phyloP scores from a whole-genome alignment of 1,139 yeast species.

The Candida tropicalis region DNA sequence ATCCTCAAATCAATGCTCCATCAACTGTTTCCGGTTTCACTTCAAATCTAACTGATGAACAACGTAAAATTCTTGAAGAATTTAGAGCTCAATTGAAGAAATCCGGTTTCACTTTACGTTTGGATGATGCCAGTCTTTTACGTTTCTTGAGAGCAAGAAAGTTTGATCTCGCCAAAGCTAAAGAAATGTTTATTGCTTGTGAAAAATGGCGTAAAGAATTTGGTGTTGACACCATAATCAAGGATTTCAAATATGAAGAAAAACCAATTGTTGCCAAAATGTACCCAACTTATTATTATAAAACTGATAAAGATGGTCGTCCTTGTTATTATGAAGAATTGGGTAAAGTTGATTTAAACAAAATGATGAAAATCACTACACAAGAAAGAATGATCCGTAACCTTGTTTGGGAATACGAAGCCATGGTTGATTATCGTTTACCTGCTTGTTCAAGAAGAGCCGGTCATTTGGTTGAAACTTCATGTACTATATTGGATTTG shows the following conservation, averaged over 20 bases:
- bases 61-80: constrained; percentile 58
- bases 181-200: constrained; percentile 81
- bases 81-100: constrained; percentile 60
- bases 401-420: constrained; percentile 96
- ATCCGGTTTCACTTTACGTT: constrained; percentile 69
- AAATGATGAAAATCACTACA: constrained; percentile 91
- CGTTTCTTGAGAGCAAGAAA: constrained; percentile 95
- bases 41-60: constrained; percentile 74
- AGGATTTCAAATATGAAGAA: constrained; percentile 87
- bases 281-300: constrained; percentile 97
- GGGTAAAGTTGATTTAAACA: constrained; percentile 85
- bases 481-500: constrained; percentile 93
- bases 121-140: constrained; percentile 87
- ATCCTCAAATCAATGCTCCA: constrained; percentile 70
- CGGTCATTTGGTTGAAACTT: constrained; percentile 83
- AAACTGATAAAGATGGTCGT: constrained; percentile 95
- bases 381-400: constrained; percentile 96
- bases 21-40: constrained; percentile 73
- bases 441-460: constrained; percentile 92
- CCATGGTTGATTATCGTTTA: constrained; percentile 78
- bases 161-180: constrained; percentile 79
- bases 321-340: constrained; percentile 94
- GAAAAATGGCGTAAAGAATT: constrained; percentile 90
- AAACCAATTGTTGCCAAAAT: constrained; percentile 85
- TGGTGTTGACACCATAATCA: constrained; percentile 83